Base-by-base conservation (phyloP, 495 filamentous ascomycete genomes). In the Talaromyces ruber region DNA sequence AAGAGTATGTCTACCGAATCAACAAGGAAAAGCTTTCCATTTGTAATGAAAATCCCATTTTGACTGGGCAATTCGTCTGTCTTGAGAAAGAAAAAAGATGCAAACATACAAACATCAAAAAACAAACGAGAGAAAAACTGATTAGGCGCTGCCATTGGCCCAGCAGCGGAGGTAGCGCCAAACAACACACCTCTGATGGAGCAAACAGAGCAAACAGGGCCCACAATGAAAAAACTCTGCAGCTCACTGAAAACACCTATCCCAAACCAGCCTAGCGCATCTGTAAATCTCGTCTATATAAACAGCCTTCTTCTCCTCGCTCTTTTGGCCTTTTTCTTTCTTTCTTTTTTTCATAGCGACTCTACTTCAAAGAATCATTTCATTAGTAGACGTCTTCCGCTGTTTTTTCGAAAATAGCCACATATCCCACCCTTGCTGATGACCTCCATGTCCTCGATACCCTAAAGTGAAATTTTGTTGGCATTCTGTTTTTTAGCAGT, bases 311-410 rank as follows among this genome's bases (percentile, higher is more conserved):
- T 26, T 24, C 28, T 24, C 59, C 43, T 26, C 39, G 24, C 58
- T 57, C 59, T 52, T 60, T 60, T 60, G 59, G 28, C 16, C 34
- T 59, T 59, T 59, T 59, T 59, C 43, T 60, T 60, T 60, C 43
- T 60, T 60, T 30, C 39, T 60, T 60, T 60, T 39, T 24, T 57
- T 57, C 54, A 57, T 57, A 60, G 59, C 59, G 59, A 60, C 59
- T 60, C 59, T 60, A 60, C 76, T 84, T 86, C 83, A 86, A 86
- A 90, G 87, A 89, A 91, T 91, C 88, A 89, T 88, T 90, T 91
- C 84, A 90, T 90, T 87, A 91, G 88, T 89, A 86, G 79, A 88
- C 82, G 86, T 88, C 84, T 82, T 75, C 80, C 82, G 84, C 84
- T 89, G 84, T 85, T 82, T 86, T 88, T 79, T 86, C 84, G 83